phyloP scores from a whole-genome alignment of 2,329 filamentous ascomycete genomes.

The Aureobasidium melanogenum region DNA sequence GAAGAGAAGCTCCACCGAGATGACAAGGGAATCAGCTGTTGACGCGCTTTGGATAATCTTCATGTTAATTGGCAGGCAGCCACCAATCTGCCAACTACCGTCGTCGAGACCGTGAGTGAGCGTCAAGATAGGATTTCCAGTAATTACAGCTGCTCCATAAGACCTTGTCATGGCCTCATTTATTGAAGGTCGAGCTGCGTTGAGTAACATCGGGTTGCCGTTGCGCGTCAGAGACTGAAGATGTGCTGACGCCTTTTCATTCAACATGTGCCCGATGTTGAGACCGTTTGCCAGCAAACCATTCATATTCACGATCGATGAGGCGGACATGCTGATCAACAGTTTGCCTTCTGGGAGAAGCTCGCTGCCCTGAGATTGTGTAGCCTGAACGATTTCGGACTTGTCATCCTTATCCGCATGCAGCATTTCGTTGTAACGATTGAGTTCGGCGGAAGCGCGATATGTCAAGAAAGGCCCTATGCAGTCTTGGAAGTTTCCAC shows the following conservation, averaged over 20 bases:
- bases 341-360: constrained; percentile 76
- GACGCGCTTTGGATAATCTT: constrained; percentile 74
- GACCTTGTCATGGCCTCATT: constrained; percentile 78
- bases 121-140: constrained; percentile 72
- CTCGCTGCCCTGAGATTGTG: constrained; percentile 72
- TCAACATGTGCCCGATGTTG: constrained; percentile 64
- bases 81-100: constrained; percentile 85
- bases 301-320: constrained; percentile 71
- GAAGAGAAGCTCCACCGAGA: constrained; percentile 75
- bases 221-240: constrained; percentile 62
- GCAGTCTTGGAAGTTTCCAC: constrained; percentile 94
- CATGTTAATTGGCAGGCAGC: constrained; percentile 75
- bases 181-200: constrained; percentile 76
- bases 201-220: constrained; percentile 72
- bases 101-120: constrained; percentile 82
- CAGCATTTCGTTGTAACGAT: constrained; percentile 82
- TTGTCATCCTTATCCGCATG: constrained; percentile 83
- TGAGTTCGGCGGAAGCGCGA: constrained; percentile 79
- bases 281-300: constrained; percentile 12
- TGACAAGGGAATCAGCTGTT: constrained; percentile 60
- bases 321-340: constrained; percentile 73
- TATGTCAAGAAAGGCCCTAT: constrained; percentile 96
- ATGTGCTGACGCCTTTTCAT: constrained; percentile 58
- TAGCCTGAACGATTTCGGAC: constrained; percentile 85
- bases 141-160: constrained; percentile 72